phyloP scores from a whole-genome alignment of 352 stramenopile genomes.

The Globisporangium viniferum region DNA sequence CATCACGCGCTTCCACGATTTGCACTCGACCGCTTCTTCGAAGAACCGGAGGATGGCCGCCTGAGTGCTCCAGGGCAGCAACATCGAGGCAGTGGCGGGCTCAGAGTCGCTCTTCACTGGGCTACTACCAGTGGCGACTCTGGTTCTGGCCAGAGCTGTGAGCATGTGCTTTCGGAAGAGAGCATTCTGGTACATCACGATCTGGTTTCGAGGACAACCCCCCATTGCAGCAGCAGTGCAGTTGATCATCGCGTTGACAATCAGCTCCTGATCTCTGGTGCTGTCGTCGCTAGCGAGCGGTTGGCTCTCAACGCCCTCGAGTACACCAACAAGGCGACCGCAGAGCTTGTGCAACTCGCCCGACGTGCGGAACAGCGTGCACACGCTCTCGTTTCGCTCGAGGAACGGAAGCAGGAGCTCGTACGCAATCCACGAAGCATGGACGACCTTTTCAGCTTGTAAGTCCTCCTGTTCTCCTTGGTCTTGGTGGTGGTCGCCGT shows the following conservation, averaged over 20 bases:
- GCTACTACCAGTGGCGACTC: not conserved
- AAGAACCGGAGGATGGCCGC: constrained; percentile 37
- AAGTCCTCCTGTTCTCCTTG: too few species aligned
- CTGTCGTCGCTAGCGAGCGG: not conserved
- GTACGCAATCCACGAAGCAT: constrained; percentile 34
- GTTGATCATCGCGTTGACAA: constrained; percentile 43
- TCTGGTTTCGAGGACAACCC: constrained; percentile 50
- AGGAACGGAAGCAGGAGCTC: constrained; percentile 55
- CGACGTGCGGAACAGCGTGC: constrained; percentile 53
- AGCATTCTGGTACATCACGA: constrained; percentile 42
- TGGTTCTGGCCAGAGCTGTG: not conserved
- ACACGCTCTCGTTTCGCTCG: constrained; percentile 37
- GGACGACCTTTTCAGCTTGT: not conserved
- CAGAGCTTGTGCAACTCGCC: constrained; percentile 46
- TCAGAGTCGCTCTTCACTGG: not conserved
- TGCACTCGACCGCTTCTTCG: constrained; percentile 48
- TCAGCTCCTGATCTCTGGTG: constrained; percentile 14
- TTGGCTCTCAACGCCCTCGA: constrained; percentile 1
- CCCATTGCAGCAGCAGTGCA: constrained; percentile 33
- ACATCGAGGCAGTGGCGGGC: not conserved
- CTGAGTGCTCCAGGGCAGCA: constrained; percentile 19
- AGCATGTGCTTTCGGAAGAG: constrained; percentile 32
- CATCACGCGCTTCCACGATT: constrained; percentile 53
- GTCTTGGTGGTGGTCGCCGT: not conserved
- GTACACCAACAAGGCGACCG: constrained; percentile 26